A percentile compares a stretch with the other conserved stretches of the same genome.
phyloP scores from a whole-genome alignment of 345 rosid genomes.

The Linum trigynum region DNA sequence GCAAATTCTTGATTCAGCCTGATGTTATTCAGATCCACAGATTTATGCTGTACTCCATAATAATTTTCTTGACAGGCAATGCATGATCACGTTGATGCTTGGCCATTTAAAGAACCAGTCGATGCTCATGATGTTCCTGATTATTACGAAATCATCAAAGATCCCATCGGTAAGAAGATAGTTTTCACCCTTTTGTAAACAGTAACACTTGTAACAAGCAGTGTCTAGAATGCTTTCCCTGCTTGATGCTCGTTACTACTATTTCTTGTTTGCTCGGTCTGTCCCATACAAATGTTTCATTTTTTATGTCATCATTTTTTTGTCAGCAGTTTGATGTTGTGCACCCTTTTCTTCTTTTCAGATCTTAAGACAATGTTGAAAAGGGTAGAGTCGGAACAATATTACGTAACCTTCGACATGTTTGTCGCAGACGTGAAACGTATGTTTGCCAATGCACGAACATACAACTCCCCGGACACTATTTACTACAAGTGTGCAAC shows the following conservation, averaged over 20 bases:
- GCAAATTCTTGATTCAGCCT: too few relatives aligned
- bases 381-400: slow-evolving; percentile 93
- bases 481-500: slow-evolving; percentile 82
- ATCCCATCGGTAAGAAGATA: slow-evolving; percentile 79
- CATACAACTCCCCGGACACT: slow-evolving; percentile 88
- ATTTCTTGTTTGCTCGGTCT: too few relatives aligned
- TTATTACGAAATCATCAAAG: slow-evolving; percentile 95
- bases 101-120: slow-evolving; percentile 99
- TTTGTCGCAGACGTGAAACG: slow-evolving; percentile 88
- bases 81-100: slow-evolving; percentile 92
- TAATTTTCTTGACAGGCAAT: slow-evolving; percentile 48
- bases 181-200: not conserved
- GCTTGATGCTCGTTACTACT: too few relatives aligned
- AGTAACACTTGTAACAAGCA: too few relatives aligned
- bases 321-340: not conserved
- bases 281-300: not conserved
- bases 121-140: slow-evolving; percentile 94
- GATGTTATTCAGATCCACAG: not conserved
- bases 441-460: slow-evolving; percentile 84
- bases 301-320: not conserved
- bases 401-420: slow-evolving; percentile 90
- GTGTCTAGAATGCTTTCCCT: not conserved
- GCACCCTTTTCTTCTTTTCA: slow-evolving; percentile 17
- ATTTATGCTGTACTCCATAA: not conserved
- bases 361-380: slow-evolving; percentile 87